Percentiles rank a stretch among this genome's conserved stretches.
These are phyloP conservation scores for Pichia nanzhaoensis DNA, from an alignment of 805 yeast genomes.

Conservation along the genomic window DNA sequence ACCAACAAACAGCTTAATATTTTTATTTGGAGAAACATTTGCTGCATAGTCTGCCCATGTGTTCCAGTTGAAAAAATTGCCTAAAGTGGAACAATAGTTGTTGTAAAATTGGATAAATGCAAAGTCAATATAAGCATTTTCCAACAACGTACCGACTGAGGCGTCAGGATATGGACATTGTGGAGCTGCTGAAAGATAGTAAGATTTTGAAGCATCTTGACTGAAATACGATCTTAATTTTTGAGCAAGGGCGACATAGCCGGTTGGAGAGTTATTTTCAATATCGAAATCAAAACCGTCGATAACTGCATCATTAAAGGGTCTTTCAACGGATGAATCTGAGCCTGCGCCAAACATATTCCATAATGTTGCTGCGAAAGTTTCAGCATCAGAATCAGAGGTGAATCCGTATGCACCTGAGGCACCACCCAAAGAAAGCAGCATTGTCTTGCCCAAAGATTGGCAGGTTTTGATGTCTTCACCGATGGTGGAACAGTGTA, in stretches of 20 bases:
- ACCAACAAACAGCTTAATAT: conserved; percentile 68
- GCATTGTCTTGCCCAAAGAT: conserved; percentile 63
- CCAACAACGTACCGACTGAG: conserved; percentile 35
- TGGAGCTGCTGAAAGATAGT: conserved; percentile 84
- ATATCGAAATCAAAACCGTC: conserved; percentile 83
- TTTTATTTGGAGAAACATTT: conserved; percentile 52
- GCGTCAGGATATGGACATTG: conserved; percentile 88
- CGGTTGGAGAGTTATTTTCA: conserved; percentile 52
- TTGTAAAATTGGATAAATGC: conserved; percentile 87
- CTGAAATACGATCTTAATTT: conserved; percentile 38
- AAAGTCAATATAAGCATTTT: conserved; percentile 61
- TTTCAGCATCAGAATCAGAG: conserved; percentile 47
- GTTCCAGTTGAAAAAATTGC: conserved; percentile 48
- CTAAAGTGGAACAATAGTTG: conserved; percentile 60
- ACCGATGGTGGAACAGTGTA: conserved; percentile 38
- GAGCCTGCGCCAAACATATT: conserved; percentile 58
- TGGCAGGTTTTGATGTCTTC: conserved; percentile 74
- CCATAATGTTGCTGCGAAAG: conserved; percentile 55
- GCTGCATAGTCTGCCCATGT: conserved; percentile 66
- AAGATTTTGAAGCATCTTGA: conserved; percentile 41
- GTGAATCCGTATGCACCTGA: conserved; percentile 49
- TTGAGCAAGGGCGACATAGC: conserved; percentile 59
- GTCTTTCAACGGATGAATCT: conserved; percentile 32
- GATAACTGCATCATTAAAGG: conserved; percentile 65
- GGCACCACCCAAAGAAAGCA: conserved; percentile 77